Conservation (phyloP, 352 stramenopile genomes). For the Heterotrichella gracilis region DNA sequence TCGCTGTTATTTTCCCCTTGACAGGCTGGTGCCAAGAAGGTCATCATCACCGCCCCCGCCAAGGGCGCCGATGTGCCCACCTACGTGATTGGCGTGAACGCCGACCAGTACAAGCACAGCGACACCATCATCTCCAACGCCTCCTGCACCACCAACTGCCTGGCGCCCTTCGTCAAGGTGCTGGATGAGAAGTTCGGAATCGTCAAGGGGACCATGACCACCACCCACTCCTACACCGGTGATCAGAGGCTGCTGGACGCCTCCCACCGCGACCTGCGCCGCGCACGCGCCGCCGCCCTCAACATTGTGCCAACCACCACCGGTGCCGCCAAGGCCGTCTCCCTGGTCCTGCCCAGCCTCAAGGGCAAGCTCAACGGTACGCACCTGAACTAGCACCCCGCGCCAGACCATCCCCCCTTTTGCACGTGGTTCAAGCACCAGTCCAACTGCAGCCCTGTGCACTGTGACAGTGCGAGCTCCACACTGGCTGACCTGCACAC, state of each 20-base stretch:
- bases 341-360: slow-evolving; percentile 53
- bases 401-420: no score
- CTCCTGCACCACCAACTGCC: slow-evolving; percentile 44
- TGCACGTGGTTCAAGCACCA: no score
- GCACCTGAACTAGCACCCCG: no score
- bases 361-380: slow-evolving; percentile 84
- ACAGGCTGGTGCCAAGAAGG: slow-evolving; percentile 39
- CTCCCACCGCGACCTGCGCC: slow-evolving; percentile 43
- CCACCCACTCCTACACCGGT: slow-evolving; percentile 49
- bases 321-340: slow-evolving; percentile 37
- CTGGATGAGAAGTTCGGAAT: slow-evolving; percentile 43
- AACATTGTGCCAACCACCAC: slow-evolving; percentile 56
- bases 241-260: slow-evolving; percentile 47
- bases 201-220: slow-evolving; percentile 39
- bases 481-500: no score
- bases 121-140: slow-evolving; percentile 35
- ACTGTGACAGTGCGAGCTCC: no score
- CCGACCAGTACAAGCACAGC: slow-evolving; percentile 36
- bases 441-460: no score
- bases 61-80: slow-evolving; percentile 40
- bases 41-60: slow-evolving; percentile 36
- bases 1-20: no score
- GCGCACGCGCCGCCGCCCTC: slow-evolving; percentile 37
- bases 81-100: slow-evolving; percentile 39
- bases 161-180: slow-evolving; percentile 33